A percentile compares a stretch with the other conserved stretches of the same genome.
Conservation (phyloP, 129 eudicot species). For the Calendula officinalis region DNA sequence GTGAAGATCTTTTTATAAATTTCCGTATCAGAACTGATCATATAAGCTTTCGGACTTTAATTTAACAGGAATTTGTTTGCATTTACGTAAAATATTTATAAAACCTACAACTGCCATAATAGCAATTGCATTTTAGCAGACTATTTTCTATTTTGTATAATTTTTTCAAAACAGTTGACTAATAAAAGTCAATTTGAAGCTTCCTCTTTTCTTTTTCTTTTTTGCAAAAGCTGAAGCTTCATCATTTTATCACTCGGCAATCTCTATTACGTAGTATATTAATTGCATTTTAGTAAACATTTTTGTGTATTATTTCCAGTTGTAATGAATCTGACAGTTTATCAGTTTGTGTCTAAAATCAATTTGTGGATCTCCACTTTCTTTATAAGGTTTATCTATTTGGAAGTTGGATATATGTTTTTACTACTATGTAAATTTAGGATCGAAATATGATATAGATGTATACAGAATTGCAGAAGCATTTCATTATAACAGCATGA, state of each 20-base stretch:
- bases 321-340: too few relatives aligned
- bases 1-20: background rate
- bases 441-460: too few relatives aligned
- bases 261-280: background rate
- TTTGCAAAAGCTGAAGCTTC: too few relatives aligned
- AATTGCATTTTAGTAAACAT: background rate
- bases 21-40: constrained; percentile 7
- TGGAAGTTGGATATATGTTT: too few relatives aligned
- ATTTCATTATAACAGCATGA: too few relatives aligned
- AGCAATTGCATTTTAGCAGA: background rate
- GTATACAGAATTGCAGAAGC: too few relatives aligned
- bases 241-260: too few relatives aligned
- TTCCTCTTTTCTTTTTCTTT: too few relatives aligned
- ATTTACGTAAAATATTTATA: background rate
- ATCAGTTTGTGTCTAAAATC: too few relatives aligned
- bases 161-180: background rate
- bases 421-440: too few relatives aligned
- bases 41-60: background rate
- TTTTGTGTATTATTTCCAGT: background rate
- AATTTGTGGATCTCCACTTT: too few relatives aligned
- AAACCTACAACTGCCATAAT: background rate
- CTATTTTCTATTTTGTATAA: background rate
- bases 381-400: too few relatives aligned
- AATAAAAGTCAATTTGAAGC: background rate
- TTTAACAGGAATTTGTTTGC: background rate